phyloP scores from a whole-genome alignment of 1,284 basidiomycete genomes.

The Melampsora abietis-canadensis region DNA sequence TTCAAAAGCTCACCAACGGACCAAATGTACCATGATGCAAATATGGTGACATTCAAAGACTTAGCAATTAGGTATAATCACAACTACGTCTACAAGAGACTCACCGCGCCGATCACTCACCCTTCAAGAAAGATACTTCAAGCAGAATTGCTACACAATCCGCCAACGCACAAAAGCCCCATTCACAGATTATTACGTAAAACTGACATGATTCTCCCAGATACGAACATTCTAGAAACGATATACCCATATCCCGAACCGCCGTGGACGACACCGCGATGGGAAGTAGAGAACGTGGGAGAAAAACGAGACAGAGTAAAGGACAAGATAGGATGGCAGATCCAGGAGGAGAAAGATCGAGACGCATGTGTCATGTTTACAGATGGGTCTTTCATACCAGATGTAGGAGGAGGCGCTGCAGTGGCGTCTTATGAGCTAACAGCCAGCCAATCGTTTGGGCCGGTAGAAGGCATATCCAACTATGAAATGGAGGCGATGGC shows the following conservation, averaged over 20 bases:
- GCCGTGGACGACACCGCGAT: neutral
- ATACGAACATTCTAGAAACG: neutral
- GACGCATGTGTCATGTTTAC: neutral
- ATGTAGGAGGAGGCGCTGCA: too few relatives aligned
- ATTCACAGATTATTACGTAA: too few relatives aligned
- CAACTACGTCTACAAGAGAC: too few relatives aligned
- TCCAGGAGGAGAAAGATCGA: neutral
- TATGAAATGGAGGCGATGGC: conserved; percentile 4
- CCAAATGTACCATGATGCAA: too few relatives aligned
- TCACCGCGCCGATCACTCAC: neutral
- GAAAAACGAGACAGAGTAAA: neutral
- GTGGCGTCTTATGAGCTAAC: too few relatives aligned
- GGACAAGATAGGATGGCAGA: neutral
- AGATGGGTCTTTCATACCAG: conserved; percentile 9
- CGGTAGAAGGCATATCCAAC: too few relatives aligned
- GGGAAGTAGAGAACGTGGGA: neutral
- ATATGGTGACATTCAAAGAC: too few relatives aligned
- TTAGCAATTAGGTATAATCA: too few relatives aligned
- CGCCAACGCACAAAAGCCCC: neutral
- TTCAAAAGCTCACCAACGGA: too few relatives aligned
- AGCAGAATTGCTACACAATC: neutral
- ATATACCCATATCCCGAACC: too few relatives aligned
- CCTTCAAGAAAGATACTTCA: neutral
- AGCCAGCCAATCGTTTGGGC: too few relatives aligned
- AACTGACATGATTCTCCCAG: too few relatives aligned